Percentiles rank a stretch among this genome's conserved stretches.
Conservation (phyloP, 1,139 yeast genomes). For the Arxiozyma slooffiae region DNA sequence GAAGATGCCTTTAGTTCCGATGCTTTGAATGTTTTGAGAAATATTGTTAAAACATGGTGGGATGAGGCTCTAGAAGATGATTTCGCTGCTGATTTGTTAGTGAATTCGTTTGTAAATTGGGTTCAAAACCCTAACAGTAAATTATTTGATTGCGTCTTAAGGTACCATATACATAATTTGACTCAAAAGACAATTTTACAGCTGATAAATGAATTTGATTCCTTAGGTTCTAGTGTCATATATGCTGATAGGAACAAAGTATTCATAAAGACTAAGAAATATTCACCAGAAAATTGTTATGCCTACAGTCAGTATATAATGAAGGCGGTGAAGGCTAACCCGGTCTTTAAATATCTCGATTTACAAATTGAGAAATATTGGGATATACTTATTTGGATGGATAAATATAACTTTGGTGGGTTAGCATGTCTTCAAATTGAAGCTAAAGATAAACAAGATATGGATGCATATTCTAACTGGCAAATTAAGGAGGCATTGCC, state of each 20-base stretch:
- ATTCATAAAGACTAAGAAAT: constrained; percentile 63
- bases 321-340: constrained; percentile 70
- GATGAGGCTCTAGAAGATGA: constrained; percentile 69
- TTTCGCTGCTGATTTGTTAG: constrained; percentile 71
- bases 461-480: constrained; percentile 66
- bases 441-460: constrained; percentile 46
- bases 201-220: constrained; percentile 66
- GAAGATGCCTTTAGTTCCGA: constrained; percentile 74
- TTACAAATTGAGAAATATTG: constrained; percentile 68
- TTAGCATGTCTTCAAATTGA: constrained; percentile 56
- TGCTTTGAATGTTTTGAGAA: constrained; percentile 60
- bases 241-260: constrained; percentile 75
- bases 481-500: constrained; percentile 72
- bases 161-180: constrained; percentile 79
- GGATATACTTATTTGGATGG: constrained; percentile 94
- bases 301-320: constrained; percentile 87
- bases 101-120: constrained; percentile 81
- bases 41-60: constrained; percentile 88
- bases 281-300: constrained; percentile 76
- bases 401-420: constrained; percentile 80
- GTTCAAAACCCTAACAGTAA: constrained; percentile 65
- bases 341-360: constrained; percentile 75
- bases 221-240: constrained; percentile 67
- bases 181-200: constrained; percentile 78
- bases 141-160: constrained; percentile 68